These are phyloP conservation scores for Cytospora leucostoma DNA, from an alignment of 2,329 filamentous ascomycete species.

Conservation along the genomic window DNA sequence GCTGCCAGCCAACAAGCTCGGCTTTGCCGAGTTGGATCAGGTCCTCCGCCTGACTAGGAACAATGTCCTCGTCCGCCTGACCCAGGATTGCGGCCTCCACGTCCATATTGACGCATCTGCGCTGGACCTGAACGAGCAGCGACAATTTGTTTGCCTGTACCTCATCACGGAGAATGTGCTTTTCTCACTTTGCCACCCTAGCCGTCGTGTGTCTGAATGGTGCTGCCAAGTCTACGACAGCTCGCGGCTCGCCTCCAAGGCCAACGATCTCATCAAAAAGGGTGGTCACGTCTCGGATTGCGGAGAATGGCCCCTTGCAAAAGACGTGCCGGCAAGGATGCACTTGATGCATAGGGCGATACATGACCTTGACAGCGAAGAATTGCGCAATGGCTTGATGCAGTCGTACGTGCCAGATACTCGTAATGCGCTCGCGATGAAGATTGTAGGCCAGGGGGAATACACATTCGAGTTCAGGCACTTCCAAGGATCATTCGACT, in stretches of 20 bases:
- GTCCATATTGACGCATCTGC: background rate
- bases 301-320: background rate
- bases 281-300: too few relatives aligned
- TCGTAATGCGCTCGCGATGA: background rate
- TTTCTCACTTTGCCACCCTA: background rate
- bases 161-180: background rate
- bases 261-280: background rate
- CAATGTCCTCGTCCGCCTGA: background rate
- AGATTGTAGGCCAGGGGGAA: background rate
- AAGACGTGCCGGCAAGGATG: background rate
- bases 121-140: background rate
- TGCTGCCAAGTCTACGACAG: background rate
- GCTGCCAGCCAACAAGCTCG: background rate
- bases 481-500: background rate
- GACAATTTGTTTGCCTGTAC: background rate
- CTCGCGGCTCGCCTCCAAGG: background rate
- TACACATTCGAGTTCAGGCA: constrained; percentile 12
- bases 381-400: background rate
- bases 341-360: background rate
- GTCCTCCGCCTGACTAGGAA: background rate
- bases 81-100: background rate
- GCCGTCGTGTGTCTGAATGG: background rate
- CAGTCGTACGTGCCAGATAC: background rate
- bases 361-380: background rate
- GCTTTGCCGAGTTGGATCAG: background rate